These are phyloP conservation scores for Stephania yunnanensis DNA, from an alignment of 164 flowering plant species.

Conservation along the genomic window DNA sequence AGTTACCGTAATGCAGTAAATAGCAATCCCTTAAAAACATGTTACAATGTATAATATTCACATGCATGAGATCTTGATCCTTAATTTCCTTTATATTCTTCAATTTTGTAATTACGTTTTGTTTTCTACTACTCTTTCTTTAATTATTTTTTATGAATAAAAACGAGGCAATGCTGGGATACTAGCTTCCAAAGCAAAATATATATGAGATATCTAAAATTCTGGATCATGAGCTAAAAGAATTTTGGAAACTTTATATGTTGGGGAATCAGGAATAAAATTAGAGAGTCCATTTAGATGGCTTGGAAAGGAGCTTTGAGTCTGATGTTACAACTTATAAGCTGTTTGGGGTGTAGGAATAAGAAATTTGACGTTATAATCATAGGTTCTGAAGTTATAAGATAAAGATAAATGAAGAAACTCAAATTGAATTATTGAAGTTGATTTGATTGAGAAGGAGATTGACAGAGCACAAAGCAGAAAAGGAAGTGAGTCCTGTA, in stretches of 20 bases:
- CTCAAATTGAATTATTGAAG: too few relatives aligned
- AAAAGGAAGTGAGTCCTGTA: not conserved
- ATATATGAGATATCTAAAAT: too few relatives aligned
- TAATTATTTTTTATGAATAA: not conserved
- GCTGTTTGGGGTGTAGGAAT: not conserved
- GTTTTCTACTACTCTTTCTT: not conserved
- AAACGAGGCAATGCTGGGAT: not conserved
- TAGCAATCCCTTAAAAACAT: slow-evolving; percentile 16
- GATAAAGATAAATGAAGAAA: not conserved
- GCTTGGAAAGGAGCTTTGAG: not conserved
- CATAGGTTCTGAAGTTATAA: not conserved
- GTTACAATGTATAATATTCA: slow-evolving; percentile 1
- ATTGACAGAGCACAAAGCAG: not conserved
- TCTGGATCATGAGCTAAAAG: not conserved
- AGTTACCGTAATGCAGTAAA: slow-evolving; percentile 84
- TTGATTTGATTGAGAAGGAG: not conserved
- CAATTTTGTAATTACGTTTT: not conserved
- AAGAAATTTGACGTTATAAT: not conserved
- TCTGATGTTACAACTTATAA: not conserved
- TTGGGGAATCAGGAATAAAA: not conserved
- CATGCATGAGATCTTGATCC: slow-evolving; percentile 6
- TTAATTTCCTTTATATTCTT: slow-evolving; percentile 4
- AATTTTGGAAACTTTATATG: not conserved
- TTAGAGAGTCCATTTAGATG: not conserved
- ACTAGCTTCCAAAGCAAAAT: not conserved